Evolutionary conservation across 176 grass and related monocot genomes (phyloP).

Genomic region (Areca catechu): DNA sequence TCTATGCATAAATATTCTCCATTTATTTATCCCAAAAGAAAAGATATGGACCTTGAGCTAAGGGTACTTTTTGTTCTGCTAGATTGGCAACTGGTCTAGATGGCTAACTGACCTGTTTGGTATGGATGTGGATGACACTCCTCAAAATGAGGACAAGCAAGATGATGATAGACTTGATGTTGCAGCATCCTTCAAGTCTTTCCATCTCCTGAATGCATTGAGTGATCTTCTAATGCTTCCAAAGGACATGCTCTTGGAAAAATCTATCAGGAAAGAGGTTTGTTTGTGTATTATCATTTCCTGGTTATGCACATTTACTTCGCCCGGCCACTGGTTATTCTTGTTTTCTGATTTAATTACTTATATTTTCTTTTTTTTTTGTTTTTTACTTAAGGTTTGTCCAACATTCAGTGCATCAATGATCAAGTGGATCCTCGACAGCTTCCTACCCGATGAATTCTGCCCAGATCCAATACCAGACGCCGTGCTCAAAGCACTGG

Average conservation of each 20-base stretch:
- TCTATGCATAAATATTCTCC: too few species aligned
- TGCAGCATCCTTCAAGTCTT: conserved; percentile 42
- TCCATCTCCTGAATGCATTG: conserved; percentile 82
- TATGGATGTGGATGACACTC: conserved; percentile 74
- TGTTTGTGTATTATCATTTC: neutral
- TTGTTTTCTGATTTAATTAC: conserved; percentile 1
- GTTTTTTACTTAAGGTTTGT: conserved; percentile 54
- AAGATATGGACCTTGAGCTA: neutral
- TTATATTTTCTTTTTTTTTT: neutral
- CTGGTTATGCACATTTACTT: too few species aligned
- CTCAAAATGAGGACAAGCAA: conserved; percentile 29
- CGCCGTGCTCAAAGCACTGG: conserved; percentile 63
- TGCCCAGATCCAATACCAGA: conserved; percentile 69
- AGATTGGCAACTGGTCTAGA: conserved; percentile 98
- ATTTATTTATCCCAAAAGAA: conserved; percentile 2
- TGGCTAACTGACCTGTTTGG: conserved; percentile 71
- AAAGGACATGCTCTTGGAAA: conserved; percentile 90
- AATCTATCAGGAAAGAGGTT: conserved; percentile 66
- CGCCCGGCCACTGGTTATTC: too few species aligned
- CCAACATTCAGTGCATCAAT: conserved; percentile 78
- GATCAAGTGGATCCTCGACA: conserved; percentile 58
- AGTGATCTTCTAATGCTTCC: conserved; percentile 98
- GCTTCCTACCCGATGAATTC: conserved; percentile 91
- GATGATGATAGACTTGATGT: conserved; percentile 23
- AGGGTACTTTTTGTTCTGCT: conserved; percentile 12